A percentile compares a stretch with the other conserved stretches of the same genome.
Conservation (phyloP, 345 rosid genomes). For the Gossypium arboreum region DNA sequence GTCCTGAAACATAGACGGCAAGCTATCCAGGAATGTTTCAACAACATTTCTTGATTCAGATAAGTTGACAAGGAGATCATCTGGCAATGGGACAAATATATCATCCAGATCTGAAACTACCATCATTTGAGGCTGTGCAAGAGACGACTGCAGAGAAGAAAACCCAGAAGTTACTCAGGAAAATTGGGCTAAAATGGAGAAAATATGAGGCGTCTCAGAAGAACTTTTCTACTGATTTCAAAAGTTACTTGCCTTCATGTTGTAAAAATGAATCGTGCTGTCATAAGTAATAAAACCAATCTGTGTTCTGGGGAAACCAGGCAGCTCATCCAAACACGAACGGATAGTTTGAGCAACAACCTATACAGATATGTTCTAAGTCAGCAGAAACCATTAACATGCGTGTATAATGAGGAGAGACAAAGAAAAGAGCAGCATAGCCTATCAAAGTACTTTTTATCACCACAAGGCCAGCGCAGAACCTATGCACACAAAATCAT, state of each 20-base stretch:
- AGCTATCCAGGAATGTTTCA: slow-evolving; percentile 85
- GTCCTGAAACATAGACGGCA: slow-evolving; percentile 92
- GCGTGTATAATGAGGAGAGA: background rate
- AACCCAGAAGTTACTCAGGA: slow-evolving; percentile 19
- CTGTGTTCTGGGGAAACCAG: slow-evolving; percentile 97
- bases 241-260: slow-evolving; percentile 76
- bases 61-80: slow-evolving; percentile 97
- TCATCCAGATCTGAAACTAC: slow-evolving; percentile 97
- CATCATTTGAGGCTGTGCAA: slow-evolving; percentile 99
- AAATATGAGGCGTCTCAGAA: slow-evolving; percentile 10
- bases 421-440: background rate
- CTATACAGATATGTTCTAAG: slow-evolving; percentile 33
- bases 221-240: slow-evolving; percentile 14
- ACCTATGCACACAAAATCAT: slow-evolving; percentile 1
- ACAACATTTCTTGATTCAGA: slow-evolving; percentile 92
- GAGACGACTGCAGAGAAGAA: slow-evolving; percentile 70
- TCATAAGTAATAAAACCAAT: slow-evolving; percentile 96
- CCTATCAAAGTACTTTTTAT: background rate
- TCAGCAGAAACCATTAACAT: slow-evolving; percentile 3
- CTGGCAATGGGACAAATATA: slow-evolving; percentile 85
- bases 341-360: slow-evolving; percentile 88
- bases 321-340: slow-evolving; percentile 92
- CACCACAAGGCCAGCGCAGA: background rate
- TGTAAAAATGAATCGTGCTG: slow-evolving; percentile 96
- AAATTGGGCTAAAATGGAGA: slow-evolving; percentile 9